phyloP scores from a whole-genome alignment of 2,329 filamentous ascomycete species.

The Ilyonectria sp. region DNA sequence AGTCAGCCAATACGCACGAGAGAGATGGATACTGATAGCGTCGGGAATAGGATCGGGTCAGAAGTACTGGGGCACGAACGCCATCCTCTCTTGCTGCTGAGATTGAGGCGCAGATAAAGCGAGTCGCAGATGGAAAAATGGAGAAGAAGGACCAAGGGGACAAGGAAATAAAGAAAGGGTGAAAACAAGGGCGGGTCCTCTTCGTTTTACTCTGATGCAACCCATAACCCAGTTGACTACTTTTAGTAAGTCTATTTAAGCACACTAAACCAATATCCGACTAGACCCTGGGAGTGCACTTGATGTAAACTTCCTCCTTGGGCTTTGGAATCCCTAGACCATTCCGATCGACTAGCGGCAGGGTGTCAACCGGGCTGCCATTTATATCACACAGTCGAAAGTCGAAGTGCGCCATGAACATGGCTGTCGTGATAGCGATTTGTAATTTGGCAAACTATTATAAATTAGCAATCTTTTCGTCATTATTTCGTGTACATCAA shows the following conservation, averaged over 20 bases:
- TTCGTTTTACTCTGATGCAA: background rate
- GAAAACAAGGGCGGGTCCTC: background rate
- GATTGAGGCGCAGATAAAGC: constrained; percentile 42
- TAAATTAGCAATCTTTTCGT: constrained; percentile 21
- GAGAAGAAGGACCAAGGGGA: background rate
- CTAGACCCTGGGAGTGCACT: background rate
- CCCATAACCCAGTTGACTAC: background rate
- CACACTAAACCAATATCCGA: background rate
- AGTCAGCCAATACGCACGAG: fast-evolving
- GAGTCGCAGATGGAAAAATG: background rate
- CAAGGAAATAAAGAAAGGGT: background rate
- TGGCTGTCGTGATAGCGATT: constrained; percentile 63
- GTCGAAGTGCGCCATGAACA: constrained; percentile 66
- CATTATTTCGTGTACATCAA: background rate
- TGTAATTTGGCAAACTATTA: constrained; percentile 67
- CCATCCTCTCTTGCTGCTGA: constrained; percentile 46
- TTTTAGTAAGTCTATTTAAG: background rate
- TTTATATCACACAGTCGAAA: constrained; percentile 58
- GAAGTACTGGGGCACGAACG: constrained; percentile 44
- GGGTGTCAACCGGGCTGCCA: constrained; percentile 47
- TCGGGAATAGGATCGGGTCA: constrained; percentile 40
- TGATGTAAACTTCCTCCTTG: constrained; percentile 1
- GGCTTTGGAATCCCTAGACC: constrained; percentile 2
- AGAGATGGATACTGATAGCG: background rate
- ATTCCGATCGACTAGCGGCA: constrained; percentile 34